Evolutionary conservation across 2,329 filamentous ascomycete genomes (phyloP), one percentile per base, ranked within the genome.

Genomic region (Venturia effusa): DNA sequence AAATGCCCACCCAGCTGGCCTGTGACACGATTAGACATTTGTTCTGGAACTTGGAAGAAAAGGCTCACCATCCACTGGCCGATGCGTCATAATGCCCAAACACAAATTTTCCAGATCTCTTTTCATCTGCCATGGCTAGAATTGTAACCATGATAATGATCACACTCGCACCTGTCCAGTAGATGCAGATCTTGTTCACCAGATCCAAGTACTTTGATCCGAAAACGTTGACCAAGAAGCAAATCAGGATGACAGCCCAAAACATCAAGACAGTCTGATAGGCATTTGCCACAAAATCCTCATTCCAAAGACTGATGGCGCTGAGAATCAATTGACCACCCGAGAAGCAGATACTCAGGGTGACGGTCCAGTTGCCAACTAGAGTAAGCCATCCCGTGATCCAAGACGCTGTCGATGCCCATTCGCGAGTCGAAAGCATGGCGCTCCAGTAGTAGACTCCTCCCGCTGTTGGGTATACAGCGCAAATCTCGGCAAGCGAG

Each of bases 201-300:
- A 88, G 68, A 70, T 89, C 86, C 60, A 90, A 74, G 67, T 83
- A 83, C 62, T 79, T 82, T 5, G 84, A 79, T 0, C 79, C 81
- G 69, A 88, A 89, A 27, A 86, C 80, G 70, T 89, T 90, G 61
- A 88, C 79, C 10, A 79, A 66, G 68, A 85, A 85, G 69, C 84
- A 87, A 32, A 88, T 72, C 7, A 84, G 67, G 82, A 88, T 88
- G 24, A 89, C 84, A 0, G 83, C 86, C 87, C 87, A 89, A 72
- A 89, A 90, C 77, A 81, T 84, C 19, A 89, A 76, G 2, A 90
- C 82, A 0, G 86, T 89, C 75, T 89, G 87, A 83, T 84, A 89
- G 61, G 80, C 74, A 67, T 83, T 89, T 13, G 87, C 80, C 24
- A 84, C 84, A 70, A 84, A 90, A 67, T 86, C 81, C 66, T 88